These are phyloP conservation scores for Thyridium curvatum DNA, from an alignment of 2,329 filamentous ascomycete genomes.

Conservation along the genomic window DNA sequence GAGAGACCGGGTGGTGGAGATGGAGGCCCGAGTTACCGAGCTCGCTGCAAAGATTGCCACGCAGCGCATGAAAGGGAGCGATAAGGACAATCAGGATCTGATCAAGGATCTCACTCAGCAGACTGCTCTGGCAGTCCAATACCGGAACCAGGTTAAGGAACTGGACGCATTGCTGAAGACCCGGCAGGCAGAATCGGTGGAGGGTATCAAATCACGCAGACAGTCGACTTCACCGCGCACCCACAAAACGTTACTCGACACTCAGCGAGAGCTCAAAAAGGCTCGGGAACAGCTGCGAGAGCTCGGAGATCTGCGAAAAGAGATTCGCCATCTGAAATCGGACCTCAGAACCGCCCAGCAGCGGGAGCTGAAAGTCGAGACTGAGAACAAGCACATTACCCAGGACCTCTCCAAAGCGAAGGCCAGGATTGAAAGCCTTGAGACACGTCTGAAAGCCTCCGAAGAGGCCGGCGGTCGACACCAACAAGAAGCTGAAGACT, in stretches of 20 bases:
- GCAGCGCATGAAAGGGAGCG: conserved; percentile 26
- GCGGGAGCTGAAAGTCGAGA: conserved; percentile 27
- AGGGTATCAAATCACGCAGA: no score
- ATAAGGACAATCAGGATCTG: conserved; percentile 39
- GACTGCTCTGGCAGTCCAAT: conserved; percentile 50
- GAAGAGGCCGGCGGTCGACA: conserved; percentile 17
- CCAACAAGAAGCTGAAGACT: conserved; percentile 27
- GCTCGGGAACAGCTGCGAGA: conserved; percentile 49
- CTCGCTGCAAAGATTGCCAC: conserved; percentile 50
- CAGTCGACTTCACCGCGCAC: conserved; percentile 38
- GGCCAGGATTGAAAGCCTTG: conserved; percentile 19
- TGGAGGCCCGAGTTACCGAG: conserved; percentile 58
- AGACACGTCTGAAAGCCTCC: conserved; percentile 18
- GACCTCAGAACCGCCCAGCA: conserved; percentile 43
- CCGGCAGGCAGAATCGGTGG: conserved; percentile 26
- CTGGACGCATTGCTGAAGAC: conserved; percentile 43
- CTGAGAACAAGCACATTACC: conserved; percentile 25
- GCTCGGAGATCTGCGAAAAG: conserved; percentile 41
- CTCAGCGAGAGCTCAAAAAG: conserved; percentile 46
- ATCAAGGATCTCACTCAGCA: conserved; percentile 50
- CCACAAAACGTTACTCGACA: conserved; percentile 45
- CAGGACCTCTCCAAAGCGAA: conserved; percentile 18
- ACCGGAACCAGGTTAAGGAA: conserved; percentile 53
- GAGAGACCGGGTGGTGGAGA: conserved; percentile 54
- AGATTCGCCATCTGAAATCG: conserved; percentile 45